Evolutionary conservation across 257 asterid species (phyloP), one percentile per base, ranked within the genome.

Genomic region (Henckelia pumila): DNA sequence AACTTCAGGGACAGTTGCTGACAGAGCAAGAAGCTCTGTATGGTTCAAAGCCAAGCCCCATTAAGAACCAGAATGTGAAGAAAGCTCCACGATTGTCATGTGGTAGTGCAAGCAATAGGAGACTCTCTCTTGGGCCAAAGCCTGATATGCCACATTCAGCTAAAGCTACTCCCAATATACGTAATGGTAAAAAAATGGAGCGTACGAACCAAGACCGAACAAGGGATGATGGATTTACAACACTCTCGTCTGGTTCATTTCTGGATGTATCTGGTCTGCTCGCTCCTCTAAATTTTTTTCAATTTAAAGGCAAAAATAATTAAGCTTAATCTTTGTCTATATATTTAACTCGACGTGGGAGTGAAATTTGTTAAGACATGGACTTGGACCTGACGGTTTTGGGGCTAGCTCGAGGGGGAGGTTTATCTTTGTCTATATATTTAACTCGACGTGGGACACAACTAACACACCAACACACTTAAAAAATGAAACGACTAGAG

Each of bases 11-110:
- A 61, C 87, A 86, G 63, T 61, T 84, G 55, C 82, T 64, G 63
- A 74, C 86, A 1, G 89, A 84, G 75, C 84, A 84, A 59, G 87
- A 84, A 71, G 82, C 85, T 62, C 83, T 79, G 73, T 82, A 79
- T 64, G 89, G 89, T 53, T 81, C 89, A 28, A 84, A 81, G 77
- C 86, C 89, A 23, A 84, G 89, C 64, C 89, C 87, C 8, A 77
- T 84, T 87, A 84, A 82, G 80, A 84, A 81, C 68, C 89, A 79
- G 71, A 79, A 82, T 70, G 86, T 72, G 7, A 84, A 84, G 64
- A 84, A 84, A 76, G 87, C 80, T 35, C 61, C 79, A 6, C 71
- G 89, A 77, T 52, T 81, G 79, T 84, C 89, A 9, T 79, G 83
- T n/a, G 84, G 80, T 65, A 87, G 89, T 56, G 73, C 82, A 71